Percentiles rank a stretch among this genome's conserved stretches.
phyloP scores from a whole-genome alignment of 331 rosid species.

The Quercus phellos region DNA sequence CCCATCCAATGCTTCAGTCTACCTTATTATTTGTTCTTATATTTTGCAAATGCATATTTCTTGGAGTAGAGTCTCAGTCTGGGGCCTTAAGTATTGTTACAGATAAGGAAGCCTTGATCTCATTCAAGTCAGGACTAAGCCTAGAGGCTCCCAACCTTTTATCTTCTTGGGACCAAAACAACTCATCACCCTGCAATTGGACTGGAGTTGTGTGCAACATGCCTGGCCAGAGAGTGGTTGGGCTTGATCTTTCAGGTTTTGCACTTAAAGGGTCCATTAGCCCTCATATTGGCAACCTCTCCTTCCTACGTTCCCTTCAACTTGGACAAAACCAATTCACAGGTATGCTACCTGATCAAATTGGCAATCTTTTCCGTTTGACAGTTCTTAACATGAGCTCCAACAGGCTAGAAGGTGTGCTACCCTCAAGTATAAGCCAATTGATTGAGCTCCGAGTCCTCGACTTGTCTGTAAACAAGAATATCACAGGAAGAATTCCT shows the following conservation, averaged over 20 bases:
- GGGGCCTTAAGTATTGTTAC: constrained; percentile 39
- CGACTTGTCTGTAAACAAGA: constrained; percentile 43
- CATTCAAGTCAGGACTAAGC: constrained; percentile 40
- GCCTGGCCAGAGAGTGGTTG: constrained; percentile 38
- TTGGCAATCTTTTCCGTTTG: constrained; percentile 32
- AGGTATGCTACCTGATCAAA: constrained; percentile 46
- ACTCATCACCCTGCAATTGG: constrained; percentile 66
- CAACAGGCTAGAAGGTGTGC: constrained; percentile 35
- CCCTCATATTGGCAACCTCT: constrained; percentile 54
- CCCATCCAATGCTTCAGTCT: constrained; percentile 5
- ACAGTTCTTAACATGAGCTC: constrained; percentile 54
- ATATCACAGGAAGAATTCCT: constrained; percentile 37
- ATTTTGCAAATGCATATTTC: not conserved
- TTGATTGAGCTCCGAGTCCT: constrained; percentile 40
- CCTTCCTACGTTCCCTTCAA: constrained; percentile 54
- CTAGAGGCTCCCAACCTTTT: constrained; percentile 17
- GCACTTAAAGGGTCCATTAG: constrained; percentile 48
- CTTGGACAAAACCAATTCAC: constrained; percentile 43
- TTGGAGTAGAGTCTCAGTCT: constrained; percentile 21
- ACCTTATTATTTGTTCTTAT: not conserved
- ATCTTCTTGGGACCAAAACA: constrained; percentile 42
- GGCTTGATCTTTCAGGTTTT: constrained; percentile 45
- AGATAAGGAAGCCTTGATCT: constrained; percentile 58
- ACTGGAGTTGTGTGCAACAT: constrained; percentile 48
- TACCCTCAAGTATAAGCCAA: constrained; percentile 38